phyloP scores from a whole-genome alignment of 163 green algal genomes.

The Prototheca cutis region DNA sequence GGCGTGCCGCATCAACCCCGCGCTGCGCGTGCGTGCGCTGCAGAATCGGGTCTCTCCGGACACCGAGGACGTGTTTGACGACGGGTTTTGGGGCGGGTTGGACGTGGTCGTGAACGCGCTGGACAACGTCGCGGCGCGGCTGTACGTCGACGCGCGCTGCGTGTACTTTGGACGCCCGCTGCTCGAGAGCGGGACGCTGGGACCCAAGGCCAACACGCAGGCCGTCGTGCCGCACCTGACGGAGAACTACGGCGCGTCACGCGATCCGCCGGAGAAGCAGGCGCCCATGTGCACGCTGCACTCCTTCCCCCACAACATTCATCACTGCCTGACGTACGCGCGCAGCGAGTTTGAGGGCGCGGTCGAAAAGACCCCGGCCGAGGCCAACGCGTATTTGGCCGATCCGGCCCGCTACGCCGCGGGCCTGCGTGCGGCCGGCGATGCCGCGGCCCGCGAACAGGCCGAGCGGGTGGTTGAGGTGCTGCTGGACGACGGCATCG shows the following conservation, averaged over 20 bases:
- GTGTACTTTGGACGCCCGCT: slow-evolving; percentile 98
- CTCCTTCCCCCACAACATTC: slow-evolving; percentile 99
- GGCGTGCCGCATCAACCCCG: slow-evolving; percentile 73
- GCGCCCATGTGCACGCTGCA: slow-evolving; percentile 99
- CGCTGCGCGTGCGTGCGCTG: slow-evolving; percentile 52
- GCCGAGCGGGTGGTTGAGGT: slow-evolving; percentile 79
- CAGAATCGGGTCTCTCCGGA: slow-evolving; percentile 94
- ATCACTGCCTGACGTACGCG: slow-evolving; percentile 94
- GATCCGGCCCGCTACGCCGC: slow-evolving; percentile 70
- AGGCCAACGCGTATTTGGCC: slow-evolving; percentile 83
- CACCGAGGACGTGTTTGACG: slow-evolving; percentile 90
- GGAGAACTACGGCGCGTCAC: slow-evolving; percentile 96
- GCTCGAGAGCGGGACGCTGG: slow-evolving; percentile 91
- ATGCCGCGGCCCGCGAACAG: slow-evolving; percentile 66
- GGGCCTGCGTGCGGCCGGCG: slow-evolving; percentile 19
- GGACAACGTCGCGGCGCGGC: slow-evolving; percentile 89
- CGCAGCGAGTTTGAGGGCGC: slow-evolving; percentile 87
- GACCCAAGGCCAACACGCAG: slow-evolving; percentile 98
- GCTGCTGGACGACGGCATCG: slow-evolving; percentile 54
- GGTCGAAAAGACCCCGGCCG: slow-evolving; percentile 78
- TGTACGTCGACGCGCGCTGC: slow-evolving; percentile 97
- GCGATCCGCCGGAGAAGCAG: slow-evolving; percentile 95
- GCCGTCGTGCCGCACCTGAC: slow-evolving; percentile 81
- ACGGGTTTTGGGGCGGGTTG: slow-evolving; percentile 82
- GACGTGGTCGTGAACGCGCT: slow-evolving; percentile 95